Base-by-base conservation (phyloP, 2,329 filamentous ascomycete species). In the Ilyonectria robusta region DNA sequence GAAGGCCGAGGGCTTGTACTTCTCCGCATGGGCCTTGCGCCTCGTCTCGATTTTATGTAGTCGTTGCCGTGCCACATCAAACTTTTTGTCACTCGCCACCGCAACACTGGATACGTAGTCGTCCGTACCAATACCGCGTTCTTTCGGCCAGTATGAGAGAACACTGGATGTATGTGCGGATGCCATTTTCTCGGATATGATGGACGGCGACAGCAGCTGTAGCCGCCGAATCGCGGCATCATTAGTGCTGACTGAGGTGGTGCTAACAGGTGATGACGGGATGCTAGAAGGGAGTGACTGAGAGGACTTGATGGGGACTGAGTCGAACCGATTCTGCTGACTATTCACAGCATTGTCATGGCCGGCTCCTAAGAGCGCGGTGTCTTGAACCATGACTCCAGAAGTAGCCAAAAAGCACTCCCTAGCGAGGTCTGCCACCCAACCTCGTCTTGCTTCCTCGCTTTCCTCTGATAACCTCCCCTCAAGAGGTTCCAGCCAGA, bases 71-170 rank as follows among this genome's bases (percentile, higher is more conserved):
- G 78, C 79, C 4, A 74, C 75, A 10, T 79, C 76, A 54, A 82
- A 78, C 65, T 80, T 78, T 42, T 75, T 79, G 3, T 80, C 80
- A 8, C 75, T 78, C 6, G 79, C 81, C 13, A 77, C 63, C 7
- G 78, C 76, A 21, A 84, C 77, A 44, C 80, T 82, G 17, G 82
- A 83, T 3, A 81, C 65, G 60, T 84, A 84, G 46, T 75, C 72
- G 6, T 75, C 73, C 2, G 77, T 78, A 19, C 77, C 73, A 3
- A 78, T 71, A 19, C 81, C 82, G 8, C 79, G 78, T 53, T 82
- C 76, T 2, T 75, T 72, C 1, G 82, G 82, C 83, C 83, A 84
- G 66, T 78, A 78, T 6, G 79, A 75, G 1, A 84, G 72, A 1
- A 83, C 64, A 4, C 68, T 73, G 2, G 78, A 75, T 29, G 74